Percentiles rank a stretch among this genome's conserved stretches.
phyloP scores from a whole-genome alignment of 352 stramenopile species.

The Phytophthora tubulina region DNA sequence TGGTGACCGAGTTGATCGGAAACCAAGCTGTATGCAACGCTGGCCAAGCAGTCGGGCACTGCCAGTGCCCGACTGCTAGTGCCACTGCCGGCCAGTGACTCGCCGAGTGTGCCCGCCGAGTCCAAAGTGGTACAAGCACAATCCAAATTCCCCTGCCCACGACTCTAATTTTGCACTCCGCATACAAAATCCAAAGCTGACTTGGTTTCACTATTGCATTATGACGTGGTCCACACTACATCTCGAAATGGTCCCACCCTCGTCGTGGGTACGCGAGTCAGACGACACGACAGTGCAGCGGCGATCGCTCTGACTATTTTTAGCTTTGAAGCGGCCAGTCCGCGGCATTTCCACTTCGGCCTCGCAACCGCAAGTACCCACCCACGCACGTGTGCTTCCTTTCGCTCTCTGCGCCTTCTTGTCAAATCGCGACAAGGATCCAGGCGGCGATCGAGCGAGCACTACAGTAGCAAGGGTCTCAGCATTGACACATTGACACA shows the following conservation, averaged over 20 bases:
- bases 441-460: conserved; percentile 9
- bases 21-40: conserved; percentile 7
- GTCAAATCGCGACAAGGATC: conserved; percentile 30
- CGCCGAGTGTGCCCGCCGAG: neutral
- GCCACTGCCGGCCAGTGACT: neutral
- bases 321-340: neutral
- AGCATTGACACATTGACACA: conserved; percentile 11
- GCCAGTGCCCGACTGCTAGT: neutral
- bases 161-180: conserved; percentile 4
- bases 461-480: neutral
- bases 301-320: conserved; percentile 4
- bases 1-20: neutral
- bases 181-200: neutral
- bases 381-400: conserved; percentile 13
- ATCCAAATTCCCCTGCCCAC: neutral
- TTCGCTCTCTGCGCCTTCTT: conserved; percentile 24
- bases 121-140: conserved; percentile 13
- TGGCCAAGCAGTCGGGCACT: conserved; percentile 13
- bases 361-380: conserved; percentile 41
- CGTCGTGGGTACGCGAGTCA: conserved; percentile 19
- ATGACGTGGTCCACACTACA: neutral
- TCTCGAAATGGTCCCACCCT: conserved; percentile 17
- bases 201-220: conserved; percentile 14
- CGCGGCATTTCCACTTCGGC: conserved; percentile 50
- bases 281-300: conserved; percentile 4